Percentiles rank a stretch among this genome's conserved stretches.
Conservation (phyloP, 192 early-diverging fungal genomes). For the Backusella australiensis region DNA sequence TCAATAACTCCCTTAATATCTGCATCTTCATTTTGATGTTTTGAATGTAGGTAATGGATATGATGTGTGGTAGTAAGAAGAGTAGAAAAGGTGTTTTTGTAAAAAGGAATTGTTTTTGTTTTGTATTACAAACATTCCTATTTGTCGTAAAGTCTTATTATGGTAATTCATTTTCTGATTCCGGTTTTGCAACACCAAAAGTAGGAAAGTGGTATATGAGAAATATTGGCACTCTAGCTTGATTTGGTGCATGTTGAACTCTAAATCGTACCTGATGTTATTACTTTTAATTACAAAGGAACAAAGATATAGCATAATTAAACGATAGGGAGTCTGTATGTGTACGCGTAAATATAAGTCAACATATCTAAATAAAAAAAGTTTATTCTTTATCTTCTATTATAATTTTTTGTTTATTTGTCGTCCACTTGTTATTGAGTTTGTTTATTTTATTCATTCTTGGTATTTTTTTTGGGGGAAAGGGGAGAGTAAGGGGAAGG, state of each 20-base stretch:
- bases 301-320: background rate
- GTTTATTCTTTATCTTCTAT: background rate
- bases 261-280: background rate
- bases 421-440: no score
- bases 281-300: background rate
- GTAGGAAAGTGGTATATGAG: background rate
- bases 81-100: background rate
- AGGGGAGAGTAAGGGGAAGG: background rate
- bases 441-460: background rate
- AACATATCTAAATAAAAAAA: background rate
- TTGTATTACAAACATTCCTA: background rate
- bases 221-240: background rate
- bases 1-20: slow-evolving; percentile 4
- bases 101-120: background rate
- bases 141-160: background rate
- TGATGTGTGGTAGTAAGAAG: background rate
- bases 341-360: background rate
- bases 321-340: background rate
- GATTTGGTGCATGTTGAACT: background rate
- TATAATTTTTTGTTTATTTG: background rate
- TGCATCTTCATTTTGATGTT: background rate
- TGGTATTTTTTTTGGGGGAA: background rate
- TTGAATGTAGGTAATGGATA: background rate
- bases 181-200: background rate
- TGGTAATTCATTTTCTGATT: background rate